Evolutionary conservation across 1,139 yeast species (phyloP).

Genomic region (Meyerozyma athensensis): DNA sequence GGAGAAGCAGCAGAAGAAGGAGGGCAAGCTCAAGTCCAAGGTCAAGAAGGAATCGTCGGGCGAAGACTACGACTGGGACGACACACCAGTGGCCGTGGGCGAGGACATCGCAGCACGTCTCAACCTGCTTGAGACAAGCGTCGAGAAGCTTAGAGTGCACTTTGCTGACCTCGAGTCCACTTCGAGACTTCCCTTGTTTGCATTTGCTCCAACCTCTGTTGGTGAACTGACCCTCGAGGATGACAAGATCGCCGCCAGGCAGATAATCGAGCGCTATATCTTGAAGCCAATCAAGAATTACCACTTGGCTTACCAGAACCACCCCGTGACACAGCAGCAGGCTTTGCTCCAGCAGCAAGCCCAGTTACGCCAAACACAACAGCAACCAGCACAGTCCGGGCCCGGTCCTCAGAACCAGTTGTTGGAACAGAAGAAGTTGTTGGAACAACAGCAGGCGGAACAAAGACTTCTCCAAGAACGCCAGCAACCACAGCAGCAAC

Average conservation of each 20-base stretch:
- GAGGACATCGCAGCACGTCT: slow-evolving; percentile 35
- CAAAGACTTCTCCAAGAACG: slow-evolving; percentile 9
- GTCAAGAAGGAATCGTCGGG: slow-evolving; percentile 6
- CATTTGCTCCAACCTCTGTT: slow-evolving; percentile 24
- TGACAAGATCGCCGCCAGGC: slow-evolving; percentile 35
- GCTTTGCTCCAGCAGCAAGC: slow-evolving; percentile 21
- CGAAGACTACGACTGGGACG: slow-evolving; percentile 20
- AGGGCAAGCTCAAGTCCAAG: slow-evolving; percentile 25
- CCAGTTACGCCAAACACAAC: slow-evolving; percentile 7
- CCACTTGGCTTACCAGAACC: slow-evolving; percentile 46
- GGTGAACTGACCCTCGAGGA: slow-evolving; percentile 26
- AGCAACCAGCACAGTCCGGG: slow-evolving; percentile 11
- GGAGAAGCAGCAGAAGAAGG: slow-evolving; percentile 30
- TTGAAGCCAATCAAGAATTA: slow-evolving; percentile 44
- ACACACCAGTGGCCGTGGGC: slow-evolving; percentile 30
- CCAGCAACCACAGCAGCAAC: slow-evolving; percentile 7
- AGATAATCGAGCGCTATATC: slow-evolving; percentile 38
- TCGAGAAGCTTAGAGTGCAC: slow-evolving; percentile 30
- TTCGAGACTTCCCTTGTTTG: slow-evolving; percentile 35
- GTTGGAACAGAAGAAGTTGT: slow-evolving; percentile 22
- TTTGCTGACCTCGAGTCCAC: slow-evolving; percentile 21
- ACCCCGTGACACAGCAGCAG: slow-evolving; percentile 40
- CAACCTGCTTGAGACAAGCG: slow-evolving; percentile 26
- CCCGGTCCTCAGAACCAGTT: slow-evolving; percentile 8
- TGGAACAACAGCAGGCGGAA: slow-evolving; percentile 14